phyloP scores from a whole-genome alignment of 192 early-diverging fungal genomes.

The Umbelopsis sp. region DNA sequence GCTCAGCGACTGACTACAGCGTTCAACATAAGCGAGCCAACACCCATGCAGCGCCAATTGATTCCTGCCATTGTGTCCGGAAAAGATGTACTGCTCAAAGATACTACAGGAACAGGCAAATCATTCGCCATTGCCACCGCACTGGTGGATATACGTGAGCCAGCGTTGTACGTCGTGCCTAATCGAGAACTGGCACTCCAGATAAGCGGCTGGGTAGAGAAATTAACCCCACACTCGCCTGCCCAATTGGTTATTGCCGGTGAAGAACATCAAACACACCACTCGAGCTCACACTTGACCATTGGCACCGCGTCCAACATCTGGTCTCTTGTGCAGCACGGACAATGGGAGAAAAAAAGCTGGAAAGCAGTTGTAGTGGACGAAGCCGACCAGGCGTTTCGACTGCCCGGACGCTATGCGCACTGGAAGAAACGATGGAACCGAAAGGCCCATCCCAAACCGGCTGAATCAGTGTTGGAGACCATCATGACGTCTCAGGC shows the following conservation, averaged over 20 bases:
- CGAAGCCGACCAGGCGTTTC: conserved; percentile 58
- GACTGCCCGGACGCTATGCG: conserved; percentile 54
- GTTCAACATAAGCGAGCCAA: conserved; percentile 43
- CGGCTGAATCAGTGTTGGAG: conserved; percentile 39
- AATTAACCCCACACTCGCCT: conserved; percentile 28
- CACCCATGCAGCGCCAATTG: conserved; percentile 44
- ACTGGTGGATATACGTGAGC: conserved; percentile 38
- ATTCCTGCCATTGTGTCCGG: conserved; percentile 47
- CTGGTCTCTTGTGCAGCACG: conserved; percentile 32
- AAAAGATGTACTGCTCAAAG: conserved; percentile 52
- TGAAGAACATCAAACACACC: conserved; percentile 38
- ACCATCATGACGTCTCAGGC: neutral
- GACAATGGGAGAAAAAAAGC: conserved; percentile 31
- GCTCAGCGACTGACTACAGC: conserved; percentile 26
- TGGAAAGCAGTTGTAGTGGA: conserved; percentile 51
- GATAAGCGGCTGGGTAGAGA: conserved; percentile 45
- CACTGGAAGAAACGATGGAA: conserved; percentile 39
- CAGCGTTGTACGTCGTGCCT: conserved; percentile 47
- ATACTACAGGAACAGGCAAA: conserved; percentile 59
- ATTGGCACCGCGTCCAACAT: conserved; percentile 4
- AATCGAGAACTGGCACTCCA: conserved; percentile 59
- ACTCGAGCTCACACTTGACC: conserved; percentile 41
- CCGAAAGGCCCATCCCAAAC: conserved; percentile 48
- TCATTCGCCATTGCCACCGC: conserved; percentile 55
- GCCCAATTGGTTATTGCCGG: neutral